Evolutionary conservation across 106 monocot species (phyloP).

Genomic region (Iris macrosiphon): DNA sequence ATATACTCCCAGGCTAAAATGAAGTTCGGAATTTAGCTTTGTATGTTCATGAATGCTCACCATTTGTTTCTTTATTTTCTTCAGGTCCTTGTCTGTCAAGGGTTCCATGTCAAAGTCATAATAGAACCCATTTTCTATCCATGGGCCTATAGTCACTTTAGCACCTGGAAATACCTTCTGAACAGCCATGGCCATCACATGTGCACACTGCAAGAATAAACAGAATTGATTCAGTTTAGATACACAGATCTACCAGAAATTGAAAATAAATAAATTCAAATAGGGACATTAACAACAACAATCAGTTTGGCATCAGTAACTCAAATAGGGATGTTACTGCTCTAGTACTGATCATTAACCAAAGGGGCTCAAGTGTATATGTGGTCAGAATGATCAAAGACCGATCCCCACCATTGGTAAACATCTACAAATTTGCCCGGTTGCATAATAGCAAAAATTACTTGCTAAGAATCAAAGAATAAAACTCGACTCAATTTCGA

Average conservation of each 20-base stretch:
- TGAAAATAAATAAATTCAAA: neutral
- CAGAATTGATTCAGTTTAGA: neutral
- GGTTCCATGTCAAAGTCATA: conserved; percentile 98
- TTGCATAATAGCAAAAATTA: too few relatives aligned
- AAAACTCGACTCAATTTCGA: too few relatives aligned
- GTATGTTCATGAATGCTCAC: conserved; percentile 19
- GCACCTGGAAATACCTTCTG: conserved; percentile 85
- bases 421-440: too few relatives aligned
- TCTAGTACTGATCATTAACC: too few relatives aligned
- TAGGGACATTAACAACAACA: too few relatives aligned
- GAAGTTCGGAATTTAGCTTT: conserved; percentile 3
- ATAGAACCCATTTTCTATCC: conserved; percentile 97
- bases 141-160: conserved; percentile 95
- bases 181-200: conserved; percentile 99
- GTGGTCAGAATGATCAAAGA: too few relatives aligned
- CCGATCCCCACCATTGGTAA: too few relatives aligned
- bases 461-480: too few relatives aligned
- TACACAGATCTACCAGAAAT: neutral
- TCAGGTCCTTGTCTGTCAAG: conserved; percentile 81
- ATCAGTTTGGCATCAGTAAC: too few relatives aligned
- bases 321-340: too few relatives aligned
- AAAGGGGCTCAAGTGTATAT: too few relatives aligned
- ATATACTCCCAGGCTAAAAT: conserved; percentile 30
- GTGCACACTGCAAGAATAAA: conserved; percentile 62
- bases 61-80: conserved; percentile 96